phyloP scores from a whole-genome alignment of 805 yeast species.

The Cyberlindnera saturnus region DNA sequence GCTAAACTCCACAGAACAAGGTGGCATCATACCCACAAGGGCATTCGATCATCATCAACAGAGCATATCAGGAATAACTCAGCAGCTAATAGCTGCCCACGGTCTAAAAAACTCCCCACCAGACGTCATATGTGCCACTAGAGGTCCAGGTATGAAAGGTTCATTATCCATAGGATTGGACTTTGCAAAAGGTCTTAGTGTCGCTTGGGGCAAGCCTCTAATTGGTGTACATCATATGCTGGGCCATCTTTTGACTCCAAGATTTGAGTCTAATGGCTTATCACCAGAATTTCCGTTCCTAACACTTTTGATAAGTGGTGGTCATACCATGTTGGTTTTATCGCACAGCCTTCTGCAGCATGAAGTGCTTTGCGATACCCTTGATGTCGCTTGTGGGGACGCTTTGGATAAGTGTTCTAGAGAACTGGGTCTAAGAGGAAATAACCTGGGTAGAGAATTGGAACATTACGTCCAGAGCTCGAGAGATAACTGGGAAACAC shows the following conservation, averaged over 20 bases:
- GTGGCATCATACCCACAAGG: conserved; percentile 84
- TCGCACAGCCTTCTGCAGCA: conserved; percentile 59
- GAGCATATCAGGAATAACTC: conserved; percentile 46
- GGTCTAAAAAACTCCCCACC: conserved; percentile 30
- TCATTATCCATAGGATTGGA: conserved; percentile 78
- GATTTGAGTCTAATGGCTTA: conserved; percentile 39
- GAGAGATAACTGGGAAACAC: conserved; percentile 25
- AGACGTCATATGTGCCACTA: conserved; percentile 79
- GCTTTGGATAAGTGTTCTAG: conserved; percentile 91
- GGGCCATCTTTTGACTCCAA: conserved; percentile 75
- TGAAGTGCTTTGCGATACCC: conserved; percentile 64
- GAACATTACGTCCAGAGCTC: conserved; percentile 41
- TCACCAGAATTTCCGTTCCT: conserved; percentile 59
- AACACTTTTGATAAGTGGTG: conserved; percentile 83
- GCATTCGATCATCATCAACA: conserved; percentile 78
- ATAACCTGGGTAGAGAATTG: conserved; percentile 80
- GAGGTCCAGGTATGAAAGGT: conserved; percentile 97
- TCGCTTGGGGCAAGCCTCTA: conserved; percentile 72
- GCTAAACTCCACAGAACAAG: conserved; percentile 55
- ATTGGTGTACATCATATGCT: conserved; percentile 96
- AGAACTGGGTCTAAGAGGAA: conserved; percentile 71
- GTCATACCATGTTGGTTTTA: conserved; percentile 84
- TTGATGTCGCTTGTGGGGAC: conserved; percentile 91
- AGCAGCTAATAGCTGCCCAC: conserved; percentile 25
- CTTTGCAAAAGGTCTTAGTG: conserved; percentile 75